Conservation (phyloP, 805 yeast species). For the Cyberlindnera nakhonratchasimensis region DNA sequence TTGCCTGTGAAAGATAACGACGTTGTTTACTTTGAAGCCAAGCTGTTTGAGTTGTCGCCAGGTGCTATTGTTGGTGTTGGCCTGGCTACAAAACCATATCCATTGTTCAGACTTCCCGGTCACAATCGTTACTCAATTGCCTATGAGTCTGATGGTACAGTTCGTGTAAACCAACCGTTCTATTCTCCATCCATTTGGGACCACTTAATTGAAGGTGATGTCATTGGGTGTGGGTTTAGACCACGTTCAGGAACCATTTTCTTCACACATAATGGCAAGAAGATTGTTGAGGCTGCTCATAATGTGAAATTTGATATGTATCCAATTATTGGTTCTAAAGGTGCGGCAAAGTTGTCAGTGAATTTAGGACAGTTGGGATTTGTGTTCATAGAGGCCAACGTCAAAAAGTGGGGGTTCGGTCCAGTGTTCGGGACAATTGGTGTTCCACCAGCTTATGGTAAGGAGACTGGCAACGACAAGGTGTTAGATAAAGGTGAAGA, state of each 20-base stretch:
- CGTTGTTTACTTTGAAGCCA: conserved; percentile 37
- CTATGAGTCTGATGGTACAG: conserved; percentile 82
- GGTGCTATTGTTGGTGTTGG: conserved; percentile 65
- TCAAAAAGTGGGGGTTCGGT: conserved; percentile 79
- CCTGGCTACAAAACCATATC: conserved; percentile 82
- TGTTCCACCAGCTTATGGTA: conserved; percentile 43
- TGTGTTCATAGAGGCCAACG: conserved; percentile 80
- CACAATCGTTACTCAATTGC: conserved; percentile 78
- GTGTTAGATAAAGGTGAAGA: conserved; percentile 70
- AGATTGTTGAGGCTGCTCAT: conserved; percentile 82
- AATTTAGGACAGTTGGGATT: conserved; percentile 83
- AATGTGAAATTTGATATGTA: conserved; percentile 62
- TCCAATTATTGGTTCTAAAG: conserved; percentile 88
- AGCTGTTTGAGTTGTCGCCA: conserved; percentile 66
- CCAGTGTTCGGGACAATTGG: conserved; percentile 40
- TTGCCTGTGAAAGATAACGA: conserved; percentile 42
- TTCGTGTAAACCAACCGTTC: conserved; percentile 62
- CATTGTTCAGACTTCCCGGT: conserved; percentile 91
- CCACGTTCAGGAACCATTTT: conserved; percentile 81
- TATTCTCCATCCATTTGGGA: conserved; percentile 50
- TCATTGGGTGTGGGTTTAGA: conserved; percentile 87
- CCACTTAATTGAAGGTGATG: conserved; percentile 71
- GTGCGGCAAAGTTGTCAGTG: conserved; percentile 78
- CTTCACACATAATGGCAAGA: conserved; percentile 93
- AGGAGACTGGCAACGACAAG: conserved; percentile 42